A percentile compares a stretch with the other conserved stretches of the same genome.
Conservation (phyloP, 305 asterid genomes). For the Fraxinus platypoda region DNA sequence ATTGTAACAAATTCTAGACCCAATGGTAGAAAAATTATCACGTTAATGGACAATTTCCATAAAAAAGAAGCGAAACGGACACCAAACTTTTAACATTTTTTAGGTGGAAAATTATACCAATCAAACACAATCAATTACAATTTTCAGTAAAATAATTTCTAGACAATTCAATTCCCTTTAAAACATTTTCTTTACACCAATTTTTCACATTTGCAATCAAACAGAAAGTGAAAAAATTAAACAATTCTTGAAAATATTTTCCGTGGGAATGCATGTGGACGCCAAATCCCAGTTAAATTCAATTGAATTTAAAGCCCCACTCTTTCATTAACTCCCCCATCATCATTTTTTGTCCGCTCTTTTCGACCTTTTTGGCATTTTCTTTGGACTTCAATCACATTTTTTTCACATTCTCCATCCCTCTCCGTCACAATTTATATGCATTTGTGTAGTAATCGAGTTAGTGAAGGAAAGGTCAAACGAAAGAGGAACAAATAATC, state of each 20-base stretch:
- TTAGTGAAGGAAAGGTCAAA: constrained; percentile 25
- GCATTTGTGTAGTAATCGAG: neutral
- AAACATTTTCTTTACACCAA: too few species aligned
- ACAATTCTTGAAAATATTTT: neutral
- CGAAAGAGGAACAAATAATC: constrained; percentile 1
- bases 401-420: neutral
- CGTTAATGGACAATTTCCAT: too few species aligned
- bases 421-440: constrained; percentile 2
- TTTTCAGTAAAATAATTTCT: too few species aligned
- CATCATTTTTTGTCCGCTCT: constrained; percentile 15
- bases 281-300: constrained; percentile 16
- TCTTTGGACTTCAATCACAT: neutral
- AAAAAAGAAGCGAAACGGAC: too few species aligned
- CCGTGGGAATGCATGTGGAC: constrained; percentile 26
- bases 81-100: too few species aligned
- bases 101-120: too few species aligned
- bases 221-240: too few species aligned
- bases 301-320: constrained; percentile 19
- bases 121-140: too few species aligned
- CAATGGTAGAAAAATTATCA: too few species aligned
- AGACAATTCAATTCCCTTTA: too few species aligned
- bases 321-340: constrained; percentile 16
- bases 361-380: constrained; percentile 10
- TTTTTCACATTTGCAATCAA: too few species aligned
- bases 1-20: too few species aligned